A percentile compares a stretch with the other conserved stretches of the same genome.
These are phyloP conservation scores for Phytomonas sp. DNA, from an alignment of 208 protist genomes.

Conservation along the genomic window DNA sequence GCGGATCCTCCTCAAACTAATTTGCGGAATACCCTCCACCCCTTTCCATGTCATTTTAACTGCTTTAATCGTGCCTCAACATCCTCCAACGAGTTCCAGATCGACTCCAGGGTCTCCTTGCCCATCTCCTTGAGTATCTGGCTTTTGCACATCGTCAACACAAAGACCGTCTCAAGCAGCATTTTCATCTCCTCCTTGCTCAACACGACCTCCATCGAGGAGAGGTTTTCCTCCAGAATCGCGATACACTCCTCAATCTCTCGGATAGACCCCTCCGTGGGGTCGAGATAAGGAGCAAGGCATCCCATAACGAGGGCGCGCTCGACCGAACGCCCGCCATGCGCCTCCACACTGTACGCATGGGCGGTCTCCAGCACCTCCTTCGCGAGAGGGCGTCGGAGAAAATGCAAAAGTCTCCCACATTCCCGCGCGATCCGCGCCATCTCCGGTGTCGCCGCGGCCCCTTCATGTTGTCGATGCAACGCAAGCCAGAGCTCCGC, in stretches of 20 bases:
- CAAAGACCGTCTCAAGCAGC: constrained; percentile 67
- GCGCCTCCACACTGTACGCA: constrained; percentile 21
- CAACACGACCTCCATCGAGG: constrained; percentile 51
- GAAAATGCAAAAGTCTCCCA: constrained; percentile 66
- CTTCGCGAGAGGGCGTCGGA: constrained; percentile 41
- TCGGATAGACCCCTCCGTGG: constrained; percentile 19
- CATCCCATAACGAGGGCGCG: constrained; percentile 59
- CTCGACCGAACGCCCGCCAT: constrained; percentile 51
- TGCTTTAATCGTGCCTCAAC: constrained; percentile 14
- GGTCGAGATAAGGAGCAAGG: constrained; percentile 55
- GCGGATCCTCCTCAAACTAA: too few species aligned
- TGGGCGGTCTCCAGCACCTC: constrained; percentile 45
- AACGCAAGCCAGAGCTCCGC: constrained; percentile 55
- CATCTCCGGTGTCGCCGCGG: constrained; percentile 1
- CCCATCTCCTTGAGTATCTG: constrained; percentile 63
- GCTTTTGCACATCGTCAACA: constrained; percentile 58
- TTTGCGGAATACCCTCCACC: too few species aligned
- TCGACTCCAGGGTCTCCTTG: constrained; percentile 15
- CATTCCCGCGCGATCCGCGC: constrained; percentile 53
- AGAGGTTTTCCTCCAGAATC: constrained; percentile 34
- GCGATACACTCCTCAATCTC: constrained; percentile 19
- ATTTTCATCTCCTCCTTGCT: constrained; percentile 66
- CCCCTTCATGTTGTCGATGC: constrained; percentile 1
- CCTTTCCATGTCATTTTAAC: constrained; percentile 5
- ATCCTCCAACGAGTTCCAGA: constrained; percentile 9